These are phyloP conservation scores for Termitomyces sp. DNA, from an alignment of 768 basidiomycete genomes.

Conservation along the genomic window DNA sequence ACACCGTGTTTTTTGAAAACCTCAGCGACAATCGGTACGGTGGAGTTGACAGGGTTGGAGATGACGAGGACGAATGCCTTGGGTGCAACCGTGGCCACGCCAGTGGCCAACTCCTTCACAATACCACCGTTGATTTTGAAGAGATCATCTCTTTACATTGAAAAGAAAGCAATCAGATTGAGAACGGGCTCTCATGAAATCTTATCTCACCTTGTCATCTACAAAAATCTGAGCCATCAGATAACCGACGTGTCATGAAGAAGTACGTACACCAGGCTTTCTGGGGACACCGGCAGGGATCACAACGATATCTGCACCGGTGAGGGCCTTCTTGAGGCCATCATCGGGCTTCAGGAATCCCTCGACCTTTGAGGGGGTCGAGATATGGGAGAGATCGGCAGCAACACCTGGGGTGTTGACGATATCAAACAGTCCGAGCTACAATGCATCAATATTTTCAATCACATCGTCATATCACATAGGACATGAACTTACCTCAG, in stretches of 20 bases:
- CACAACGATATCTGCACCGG: conserved; percentile 84
- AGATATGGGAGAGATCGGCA: conserved; percentile 90
- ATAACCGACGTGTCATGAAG: conserved; percentile 4
- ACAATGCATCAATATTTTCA: neutral
- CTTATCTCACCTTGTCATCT: conserved; percentile 49
- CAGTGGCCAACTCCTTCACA: conserved; percentile 87
- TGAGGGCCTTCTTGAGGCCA: conserved; percentile 77
- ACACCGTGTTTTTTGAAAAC: conserved; percentile 90
- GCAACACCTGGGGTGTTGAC: conserved; percentile 97
- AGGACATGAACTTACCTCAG: conserved; percentile 46
- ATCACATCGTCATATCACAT: neutral
- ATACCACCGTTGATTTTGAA: conserved; percentile 99
- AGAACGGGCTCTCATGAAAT: neutral
- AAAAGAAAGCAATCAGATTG: conserved; percentile 11
- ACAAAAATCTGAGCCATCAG: conserved; percentile 9
- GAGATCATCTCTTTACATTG: conserved; percentile 70
- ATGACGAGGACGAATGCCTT: conserved; percentile 95
- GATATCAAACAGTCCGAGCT: conserved; percentile 94
- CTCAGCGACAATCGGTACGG: conserved; percentile 94
- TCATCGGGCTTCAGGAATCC: conserved; percentile 80
- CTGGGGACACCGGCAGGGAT: conserved; percentile 97
- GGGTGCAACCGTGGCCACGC: conserved; percentile 77
- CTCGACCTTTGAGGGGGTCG: conserved; percentile 78
- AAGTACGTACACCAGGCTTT: conserved; percentile 77
- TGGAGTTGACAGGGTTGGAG: conserved; percentile 99